Evolutionary conservation across 140 eudicot genomes (phyloP), one percentile per base, ranked within the genome.

Genomic region (Anethum foeniculum): DNA sequence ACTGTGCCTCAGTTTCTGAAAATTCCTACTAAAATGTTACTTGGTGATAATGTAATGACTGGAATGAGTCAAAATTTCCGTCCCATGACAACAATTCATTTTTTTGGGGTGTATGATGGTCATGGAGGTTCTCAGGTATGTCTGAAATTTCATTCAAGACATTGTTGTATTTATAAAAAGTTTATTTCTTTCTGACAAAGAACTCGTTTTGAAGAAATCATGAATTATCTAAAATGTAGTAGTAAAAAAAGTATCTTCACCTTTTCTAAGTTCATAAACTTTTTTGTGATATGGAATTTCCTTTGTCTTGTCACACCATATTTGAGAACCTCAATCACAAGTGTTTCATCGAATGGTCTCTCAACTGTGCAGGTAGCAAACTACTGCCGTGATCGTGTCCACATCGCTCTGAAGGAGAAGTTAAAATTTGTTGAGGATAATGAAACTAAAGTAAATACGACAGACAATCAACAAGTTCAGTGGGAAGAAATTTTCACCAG

Each of bases 71-170:
- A 84, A 60, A 89, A 79, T 80, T 83, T 92, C 88, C 86, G 85
- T 77, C 94, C 87, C 77, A n/a, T 60, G 68, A 9, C 89, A 73
- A 92, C 91, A 14, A 86, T 87, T 62, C 98, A 92, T 84, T 94
- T 94, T 83, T 92, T 90, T 79, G 98, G 98, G 58, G 98, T 94
- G 4, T 94, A 94, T 86, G 98, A 94, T 86, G 98, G 98, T 71
- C 98, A 94, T 89, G 98, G 98, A 77, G 98, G 98, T 78, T 84
- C 73, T 79, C 97, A 94, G 98, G 98, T 94, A 86, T 23, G 75
- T 76, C 46, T 76, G n/a, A 34, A 60, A 34, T 54, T 2, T 68
- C 30, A 23, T 75, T 30, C 48, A 2, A n/a, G 23, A 38, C 39
- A 58, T 65, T 58, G 73, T 52, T 78, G 5, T 18, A 32, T 81